Conservation (phyloP, 2,329 filamentous ascomycete species). For the Elsinoe batatas region DNA sequence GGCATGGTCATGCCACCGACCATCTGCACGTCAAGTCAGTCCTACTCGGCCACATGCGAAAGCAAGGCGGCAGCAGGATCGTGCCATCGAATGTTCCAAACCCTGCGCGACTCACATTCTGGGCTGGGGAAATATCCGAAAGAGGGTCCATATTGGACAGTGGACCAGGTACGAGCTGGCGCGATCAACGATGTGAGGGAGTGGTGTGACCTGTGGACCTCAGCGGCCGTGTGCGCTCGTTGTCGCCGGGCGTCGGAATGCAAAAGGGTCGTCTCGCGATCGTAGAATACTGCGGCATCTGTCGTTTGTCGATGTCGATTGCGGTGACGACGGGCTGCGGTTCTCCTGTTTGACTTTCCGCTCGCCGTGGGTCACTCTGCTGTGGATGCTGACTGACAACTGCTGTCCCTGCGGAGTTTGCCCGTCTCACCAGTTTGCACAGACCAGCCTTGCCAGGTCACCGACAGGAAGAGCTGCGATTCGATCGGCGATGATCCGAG, state of each 20-base stretch:
- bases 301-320: constrained; percentile 10
- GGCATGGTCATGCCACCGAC: constrained; percentile 21
- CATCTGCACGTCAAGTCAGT: constrained; percentile 19
- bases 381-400: background rate
- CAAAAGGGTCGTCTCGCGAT: background rate
- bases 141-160: constrained; percentile 10
- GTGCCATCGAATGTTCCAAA: background rate
- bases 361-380: background rate
- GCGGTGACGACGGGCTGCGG: background rate
- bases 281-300: constrained; percentile 11
- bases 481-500: constrained; percentile 8
- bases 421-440: background rate
- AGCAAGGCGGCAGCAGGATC: background rate
- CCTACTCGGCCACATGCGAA: background rate
- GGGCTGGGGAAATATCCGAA: constrained; percentile 7
- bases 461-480: background rate
- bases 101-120: constrained; percentile 10
- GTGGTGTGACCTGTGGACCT: constrained; percentile 2
- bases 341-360: background rate
- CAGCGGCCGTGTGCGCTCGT: background rate
- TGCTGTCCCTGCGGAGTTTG: background rate
- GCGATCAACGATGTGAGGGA: constrained; percentile 6
- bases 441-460: background rate
- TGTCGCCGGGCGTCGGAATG: background rate
- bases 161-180: background rate